Evolutionary conservation across 257 asterid genomes (phyloP).

Genomic region (Solanum stenotomum): DNA sequence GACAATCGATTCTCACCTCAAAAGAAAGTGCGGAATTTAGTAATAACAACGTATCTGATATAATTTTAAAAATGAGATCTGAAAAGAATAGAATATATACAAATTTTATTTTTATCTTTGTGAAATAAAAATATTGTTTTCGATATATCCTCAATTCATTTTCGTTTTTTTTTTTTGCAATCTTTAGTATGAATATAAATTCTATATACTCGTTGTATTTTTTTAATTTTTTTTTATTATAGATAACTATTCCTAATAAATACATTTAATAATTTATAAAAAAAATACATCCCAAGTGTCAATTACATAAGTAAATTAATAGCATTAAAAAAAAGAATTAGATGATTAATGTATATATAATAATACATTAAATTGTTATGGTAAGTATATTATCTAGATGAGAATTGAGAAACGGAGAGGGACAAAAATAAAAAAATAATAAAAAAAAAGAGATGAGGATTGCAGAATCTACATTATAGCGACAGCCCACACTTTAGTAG

Average conservation of each 20-base stretch:
- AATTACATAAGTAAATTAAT: not conserved
- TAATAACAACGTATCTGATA: not conserved
- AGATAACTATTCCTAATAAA: not conserved
- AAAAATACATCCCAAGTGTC: not conserved
- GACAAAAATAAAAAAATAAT: not conserved
- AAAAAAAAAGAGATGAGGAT: conserved; percentile 20
- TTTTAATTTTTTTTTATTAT: not conserved
- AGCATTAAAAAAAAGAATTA: not conserved
- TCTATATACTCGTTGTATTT: not conserved
- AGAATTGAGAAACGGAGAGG: not conserved
- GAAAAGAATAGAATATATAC: not conserved
- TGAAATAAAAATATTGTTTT: not conserved
- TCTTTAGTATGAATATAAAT: not conserved
- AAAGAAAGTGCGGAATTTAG: not conserved
- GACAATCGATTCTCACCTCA: not conserved
- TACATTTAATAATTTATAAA: not conserved
- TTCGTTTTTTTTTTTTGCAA: not conserved
- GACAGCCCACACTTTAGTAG: conserved; percentile 30
- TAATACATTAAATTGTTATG: not conserved
- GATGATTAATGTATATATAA: not conserved
- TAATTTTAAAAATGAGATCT: not conserved
- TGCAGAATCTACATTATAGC: conserved; percentile 15
- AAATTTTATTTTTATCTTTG: not conserved
- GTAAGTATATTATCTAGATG: conserved; percentile 34
- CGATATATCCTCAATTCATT: not conserved